Base-by-base conservation (phyloP, 192 early-diverging fungal genomes). In the Entrophospora sp. region DNA sequence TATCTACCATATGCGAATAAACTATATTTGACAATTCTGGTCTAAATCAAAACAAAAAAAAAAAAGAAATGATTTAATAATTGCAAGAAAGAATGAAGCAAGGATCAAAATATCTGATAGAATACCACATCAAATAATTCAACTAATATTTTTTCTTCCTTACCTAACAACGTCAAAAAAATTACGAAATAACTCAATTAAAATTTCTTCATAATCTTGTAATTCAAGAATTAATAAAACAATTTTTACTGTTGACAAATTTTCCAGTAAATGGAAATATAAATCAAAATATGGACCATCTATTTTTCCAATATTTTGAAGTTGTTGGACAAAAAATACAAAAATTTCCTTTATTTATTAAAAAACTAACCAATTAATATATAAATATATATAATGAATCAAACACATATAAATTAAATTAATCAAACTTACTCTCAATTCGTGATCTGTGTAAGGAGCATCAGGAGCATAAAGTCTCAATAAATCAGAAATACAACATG, bases 401-500 rank as follows among this genome's bases (percentile, higher is more conserved):
- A n/a, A 28, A 36, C 35, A 37, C 38, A 25, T 14, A 52, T 5
- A 27, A 22, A 9, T 57, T 24, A 24, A 4, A 2, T 37, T 9
- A 61, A 48, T 7, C 28, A 8, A 55, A 22, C 32, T 10, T 70
- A 88, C 85, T 75, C 77, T 83, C 16, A 98, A 79, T 60, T 94
- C 84, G 7, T 70, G 72, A 49, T 88, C 82, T 44, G 63, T 81
- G 73, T 95, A 96, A 16, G 95, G 95, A 4, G 91, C 88, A 57
- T 95, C 91, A 9, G 94, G 94, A 14, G 96, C 96, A 72, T 87
- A 94, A 6, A 98, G 75, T n/a, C 93, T 81, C 38, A 98, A 81
- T 0, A 96, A 77, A 64, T 98, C 96, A 1, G 92, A 90, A 37
- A 95, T 77, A 71, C 93, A 96, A 71, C 91, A 93, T 2, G 91